phyloP scores from a whole-genome alignment of 345 rosid genomes.

The Brassica rapa region DNA sequence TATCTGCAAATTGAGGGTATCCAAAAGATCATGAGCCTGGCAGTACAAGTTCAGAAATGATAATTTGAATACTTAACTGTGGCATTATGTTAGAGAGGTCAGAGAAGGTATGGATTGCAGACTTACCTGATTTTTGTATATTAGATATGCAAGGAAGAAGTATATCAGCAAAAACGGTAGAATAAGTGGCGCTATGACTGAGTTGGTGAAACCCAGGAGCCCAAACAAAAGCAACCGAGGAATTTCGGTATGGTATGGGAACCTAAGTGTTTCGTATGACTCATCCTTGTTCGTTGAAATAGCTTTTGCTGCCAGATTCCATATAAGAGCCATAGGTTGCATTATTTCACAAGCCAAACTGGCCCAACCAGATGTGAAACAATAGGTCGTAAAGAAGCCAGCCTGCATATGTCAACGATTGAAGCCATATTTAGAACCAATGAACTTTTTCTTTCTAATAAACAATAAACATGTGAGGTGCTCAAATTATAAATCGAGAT shows the following conservation, averaged over 20 bases:
- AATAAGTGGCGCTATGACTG: constrained; percentile 81
- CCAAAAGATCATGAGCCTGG: not conserved
- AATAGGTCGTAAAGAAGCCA: constrained; percentile 87
- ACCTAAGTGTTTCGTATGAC: constrained; percentile 45
- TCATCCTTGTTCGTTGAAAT: constrained; percentile 51
- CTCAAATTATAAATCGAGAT: not conserved
- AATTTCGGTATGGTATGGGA: constrained; percentile 86
- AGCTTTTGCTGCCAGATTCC: constrained; percentile 50
- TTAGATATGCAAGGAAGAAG: constrained; percentile 66
- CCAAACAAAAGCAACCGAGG: constrained; percentile 82
- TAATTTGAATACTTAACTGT: not conserved
- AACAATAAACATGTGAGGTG: not conserved
- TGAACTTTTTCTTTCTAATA: not conserved
- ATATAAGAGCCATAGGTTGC: constrained; percentile 63
- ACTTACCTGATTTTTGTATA: constrained; percentile 83
- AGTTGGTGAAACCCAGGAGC: constrained; percentile 80
- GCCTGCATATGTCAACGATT: constrained; percentile 56
- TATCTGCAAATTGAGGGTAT: constrained; percentile 52
- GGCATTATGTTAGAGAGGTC: not conserved
- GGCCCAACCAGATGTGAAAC: constrained; percentile 89
- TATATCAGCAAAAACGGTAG: constrained; percentile 74
- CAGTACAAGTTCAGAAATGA: not conserved
- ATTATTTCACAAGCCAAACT: constrained; percentile 73
- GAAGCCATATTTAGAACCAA: constrained; percentile 28
- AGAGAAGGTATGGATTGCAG: constrained; percentile 1